Conservation (phyloP, 2,329 filamentous ascomycete species). For the Thermoascus crustaceus region DNA sequence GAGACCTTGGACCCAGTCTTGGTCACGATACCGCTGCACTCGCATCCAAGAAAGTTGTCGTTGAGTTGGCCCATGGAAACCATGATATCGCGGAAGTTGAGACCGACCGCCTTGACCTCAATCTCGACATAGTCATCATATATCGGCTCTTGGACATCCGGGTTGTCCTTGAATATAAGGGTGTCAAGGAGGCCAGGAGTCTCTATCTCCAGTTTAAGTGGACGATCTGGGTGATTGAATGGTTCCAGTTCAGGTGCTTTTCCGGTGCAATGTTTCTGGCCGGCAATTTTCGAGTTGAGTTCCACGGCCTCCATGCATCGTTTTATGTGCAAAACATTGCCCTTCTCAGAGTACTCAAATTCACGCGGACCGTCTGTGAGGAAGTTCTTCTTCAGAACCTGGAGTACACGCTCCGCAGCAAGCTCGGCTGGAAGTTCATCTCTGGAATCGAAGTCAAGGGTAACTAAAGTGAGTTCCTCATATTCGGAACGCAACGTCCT, state of each 20-base stretch:
- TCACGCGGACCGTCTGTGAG: no score
- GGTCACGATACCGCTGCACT: slow-evolving; percentile 19
- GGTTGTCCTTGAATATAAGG: not conserved
- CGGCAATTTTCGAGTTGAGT: not conserved
- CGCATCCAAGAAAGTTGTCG: slow-evolving; percentile 15
- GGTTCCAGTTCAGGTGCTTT: slow-evolving; percentile 1
- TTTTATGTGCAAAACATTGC: not conserved
- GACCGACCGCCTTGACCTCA: slow-evolving; percentile 17
- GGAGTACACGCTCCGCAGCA: no score
- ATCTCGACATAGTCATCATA: slow-evolving; percentile 19
- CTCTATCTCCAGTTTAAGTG: slow-evolving; percentile 6
- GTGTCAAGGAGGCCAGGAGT: slow-evolving; percentile 10
- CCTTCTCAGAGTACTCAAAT: not conserved
- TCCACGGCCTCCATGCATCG: not conserved
- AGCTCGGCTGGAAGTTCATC: no score
- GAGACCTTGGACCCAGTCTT: slow-evolving; percentile 8
- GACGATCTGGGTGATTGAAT: slow-evolving; percentile 2
- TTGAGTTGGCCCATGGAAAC: slow-evolving; percentile 16
- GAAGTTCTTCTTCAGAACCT: no score
- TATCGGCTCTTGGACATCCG: slow-evolving; percentile 6
- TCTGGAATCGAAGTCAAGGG: no score
- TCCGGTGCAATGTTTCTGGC: not conserved
- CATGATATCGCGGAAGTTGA: slow-evolving; percentile 23
- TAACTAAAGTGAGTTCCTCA: not conserved
- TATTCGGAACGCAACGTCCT: not conserved